Conservation (phyloP, 2,329 filamentous ascomycete species). For the Nannizzia gypsea region DNA sequence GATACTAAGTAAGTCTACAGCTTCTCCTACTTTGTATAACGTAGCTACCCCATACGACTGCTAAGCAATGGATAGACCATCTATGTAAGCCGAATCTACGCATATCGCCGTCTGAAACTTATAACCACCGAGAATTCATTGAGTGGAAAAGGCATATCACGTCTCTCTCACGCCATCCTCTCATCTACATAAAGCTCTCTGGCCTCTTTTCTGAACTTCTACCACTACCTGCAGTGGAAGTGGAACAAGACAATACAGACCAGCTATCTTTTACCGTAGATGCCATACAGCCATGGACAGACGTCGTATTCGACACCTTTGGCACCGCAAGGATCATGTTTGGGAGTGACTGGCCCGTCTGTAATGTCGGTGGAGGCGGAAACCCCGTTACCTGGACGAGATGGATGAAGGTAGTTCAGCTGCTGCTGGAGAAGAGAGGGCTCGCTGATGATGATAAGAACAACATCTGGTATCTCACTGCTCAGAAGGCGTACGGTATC, state of each 20-base stretch:
- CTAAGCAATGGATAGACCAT: conserved; percentile 52
- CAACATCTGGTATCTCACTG: conserved; percentile 62
- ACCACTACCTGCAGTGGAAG: conserved; percentile 23
- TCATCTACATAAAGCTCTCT: conserved; percentile 83
- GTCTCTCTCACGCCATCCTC: conserved; percentile 51
- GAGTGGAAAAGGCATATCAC: conserved; percentile 60
- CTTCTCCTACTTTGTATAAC: background rate
- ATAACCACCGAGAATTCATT: conserved; percentile 45
- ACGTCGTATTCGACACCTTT: conserved; percentile 60
- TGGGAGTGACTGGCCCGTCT: conserved; percentile 88
- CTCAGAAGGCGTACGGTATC: conserved; percentile 53
- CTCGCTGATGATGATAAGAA: conserved; percentile 51
- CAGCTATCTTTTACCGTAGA: conserved; percentile 41
- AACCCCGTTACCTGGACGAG: conserved; percentile 55
- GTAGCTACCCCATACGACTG: conserved; percentile 30
- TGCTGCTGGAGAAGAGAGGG: conserved; percentile 41
- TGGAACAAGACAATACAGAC: conserved; percentile 29
- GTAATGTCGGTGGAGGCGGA: conserved; percentile 53
- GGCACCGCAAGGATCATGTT: conserved; percentile 68
- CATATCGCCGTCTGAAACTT: conserved; percentile 39
- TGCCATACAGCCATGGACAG: conserved; percentile 57
- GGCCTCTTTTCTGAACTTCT: conserved; percentile 72
- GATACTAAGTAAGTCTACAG: background rate
- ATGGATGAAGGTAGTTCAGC: conserved; percentile 62
- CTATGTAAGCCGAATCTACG: conserved; percentile 76